Evolutionary conservation across 768 basidiomycete species (phyloP).

Genomic region (Trametes cingulata): DNA sequence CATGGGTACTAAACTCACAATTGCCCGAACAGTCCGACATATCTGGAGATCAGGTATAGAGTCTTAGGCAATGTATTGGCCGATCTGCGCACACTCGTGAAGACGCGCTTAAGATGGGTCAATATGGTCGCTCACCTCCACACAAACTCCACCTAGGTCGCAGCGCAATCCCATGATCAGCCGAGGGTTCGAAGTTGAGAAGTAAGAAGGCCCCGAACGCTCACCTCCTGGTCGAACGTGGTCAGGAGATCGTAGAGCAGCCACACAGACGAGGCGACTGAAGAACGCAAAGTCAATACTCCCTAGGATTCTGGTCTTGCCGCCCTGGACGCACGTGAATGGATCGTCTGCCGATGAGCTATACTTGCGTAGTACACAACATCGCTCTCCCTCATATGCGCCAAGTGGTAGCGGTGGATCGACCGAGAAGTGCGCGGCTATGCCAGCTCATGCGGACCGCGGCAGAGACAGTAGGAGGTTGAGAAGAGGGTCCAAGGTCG

Average conservation of each 20-base stretch:
- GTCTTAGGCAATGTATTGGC: constrained; percentile 16
- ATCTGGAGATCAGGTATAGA: constrained; percentile 22
- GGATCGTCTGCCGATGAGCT: constrained; percentile 4
- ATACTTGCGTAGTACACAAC: background rate
- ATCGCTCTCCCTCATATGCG: constrained; percentile 11
- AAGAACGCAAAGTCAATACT: too few species aligned
- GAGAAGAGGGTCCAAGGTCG: background rate
- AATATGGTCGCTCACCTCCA: constrained; percentile 2
- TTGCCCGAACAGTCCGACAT: constrained; percentile 15
- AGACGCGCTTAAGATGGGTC: background rate
- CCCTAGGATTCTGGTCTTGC: background rate
- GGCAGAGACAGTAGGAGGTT: background rate
- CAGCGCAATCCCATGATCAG: background rate
- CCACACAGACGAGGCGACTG: constrained; percentile 7
- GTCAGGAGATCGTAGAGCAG: constrained; percentile 16
- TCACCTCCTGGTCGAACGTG: constrained; percentile 13
- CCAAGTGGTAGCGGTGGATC: background rate
- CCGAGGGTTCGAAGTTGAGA: background rate
- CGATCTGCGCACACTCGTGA: constrained; percentile 9
- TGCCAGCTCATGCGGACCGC: constrained; percentile 2
- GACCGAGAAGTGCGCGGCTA: background rate
- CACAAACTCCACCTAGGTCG: constrained; percentile 8
- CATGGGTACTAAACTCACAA: constrained; percentile 6
- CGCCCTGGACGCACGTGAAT: background rate
- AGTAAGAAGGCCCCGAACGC: background rate